Evolutionary conservation across 805 yeast genomes (phyloP).

Genomic region (Pichia eremophila): DNA sequence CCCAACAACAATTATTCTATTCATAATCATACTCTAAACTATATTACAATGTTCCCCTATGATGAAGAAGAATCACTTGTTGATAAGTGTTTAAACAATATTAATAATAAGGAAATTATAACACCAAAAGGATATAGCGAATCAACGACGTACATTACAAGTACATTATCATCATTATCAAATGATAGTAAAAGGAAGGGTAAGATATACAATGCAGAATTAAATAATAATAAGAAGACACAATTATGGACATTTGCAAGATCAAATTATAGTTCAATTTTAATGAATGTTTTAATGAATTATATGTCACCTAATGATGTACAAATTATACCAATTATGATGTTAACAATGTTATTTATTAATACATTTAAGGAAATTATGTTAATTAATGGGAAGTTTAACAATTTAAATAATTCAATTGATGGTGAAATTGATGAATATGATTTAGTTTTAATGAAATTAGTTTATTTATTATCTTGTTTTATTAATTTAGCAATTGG

Average conservation of each 20-base stretch:
- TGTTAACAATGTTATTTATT: constrained; percentile 76
- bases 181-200: not conserved
- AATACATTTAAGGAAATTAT: constrained; percentile 69
- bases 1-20: constrained; percentile 1
- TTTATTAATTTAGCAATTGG: constrained; percentile 62
- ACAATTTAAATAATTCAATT: constrained; percentile 11
- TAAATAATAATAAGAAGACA: constrained; percentile 37
- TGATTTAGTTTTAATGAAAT: constrained; percentile 20
- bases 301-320: constrained; percentile 88
- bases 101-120: not conserved
- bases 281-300: constrained; percentile 84
- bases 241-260: constrained; percentile 84
- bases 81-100: not conserved
- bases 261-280: constrained; percentile 74
- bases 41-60: not conserved
- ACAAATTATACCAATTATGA: constrained; percentile 84
- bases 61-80: not conserved
- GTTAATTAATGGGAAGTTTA: constrained; percentile 45
- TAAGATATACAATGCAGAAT: constrained; percentile 10
- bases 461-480: constrained; percentile 28
- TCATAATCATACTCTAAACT: not conserved
- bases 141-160: not conserved
- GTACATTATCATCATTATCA: too few species aligned
- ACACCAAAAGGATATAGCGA: not conserved
- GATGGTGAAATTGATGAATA: constrained; percentile 8